phyloP scores from a whole-genome alignment of 371 early-diverging fungal genomes.

The Syncephalis plumigaleata region DNA sequence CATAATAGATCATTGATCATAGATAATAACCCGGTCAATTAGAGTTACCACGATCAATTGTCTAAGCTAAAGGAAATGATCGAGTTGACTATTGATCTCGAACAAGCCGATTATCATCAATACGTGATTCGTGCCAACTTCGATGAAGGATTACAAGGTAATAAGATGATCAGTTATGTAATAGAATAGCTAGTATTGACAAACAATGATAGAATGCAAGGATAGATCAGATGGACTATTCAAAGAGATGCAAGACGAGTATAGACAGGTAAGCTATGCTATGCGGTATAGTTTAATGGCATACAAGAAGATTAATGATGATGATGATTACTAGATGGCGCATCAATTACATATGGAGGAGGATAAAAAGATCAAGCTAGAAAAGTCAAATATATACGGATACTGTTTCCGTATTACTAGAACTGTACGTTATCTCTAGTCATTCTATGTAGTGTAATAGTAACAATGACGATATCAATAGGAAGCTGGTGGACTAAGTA shows the following conservation, averaged over 20 bases:
- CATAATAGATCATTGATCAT: not conserved
- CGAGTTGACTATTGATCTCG: constrained; percentile 80
- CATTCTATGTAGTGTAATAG: not conserved
- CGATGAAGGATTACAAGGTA: constrained; percentile 58
- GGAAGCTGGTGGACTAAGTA: constrained; percentile 6
- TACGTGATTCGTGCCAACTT: constrained; percentile 76
- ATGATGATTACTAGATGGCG: constrained; percentile 19
- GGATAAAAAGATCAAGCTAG: constrained; percentile 82
- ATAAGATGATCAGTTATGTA: not conserved
- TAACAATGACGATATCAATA: not conserved
- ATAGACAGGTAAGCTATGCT: constrained; percentile 19
- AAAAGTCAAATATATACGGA: constrained; percentile 61
- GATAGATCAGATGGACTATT: constrained; percentile 35
- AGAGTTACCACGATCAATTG: constrained; percentile 31
- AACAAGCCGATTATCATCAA: constrained; percentile 71
- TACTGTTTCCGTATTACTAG: constrained; percentile 76
- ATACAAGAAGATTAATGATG: not conserved
- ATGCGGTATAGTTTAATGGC: not conserved
- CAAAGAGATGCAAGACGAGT: constrained; percentile 39
- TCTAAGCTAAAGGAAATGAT: constrained; percentile 52
- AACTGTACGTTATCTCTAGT: constrained; percentile 18
- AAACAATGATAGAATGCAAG: constrained; percentile 26
- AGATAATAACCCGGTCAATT: constrained; percentile 1
- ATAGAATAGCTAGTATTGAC: not conserved
- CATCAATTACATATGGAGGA: constrained; percentile 49